A percentile compares a stretch with the other conserved stretches of the same genome.
Conservation (phyloP, 345 rosid genomes). For the Reutealis trisperma region DNA sequence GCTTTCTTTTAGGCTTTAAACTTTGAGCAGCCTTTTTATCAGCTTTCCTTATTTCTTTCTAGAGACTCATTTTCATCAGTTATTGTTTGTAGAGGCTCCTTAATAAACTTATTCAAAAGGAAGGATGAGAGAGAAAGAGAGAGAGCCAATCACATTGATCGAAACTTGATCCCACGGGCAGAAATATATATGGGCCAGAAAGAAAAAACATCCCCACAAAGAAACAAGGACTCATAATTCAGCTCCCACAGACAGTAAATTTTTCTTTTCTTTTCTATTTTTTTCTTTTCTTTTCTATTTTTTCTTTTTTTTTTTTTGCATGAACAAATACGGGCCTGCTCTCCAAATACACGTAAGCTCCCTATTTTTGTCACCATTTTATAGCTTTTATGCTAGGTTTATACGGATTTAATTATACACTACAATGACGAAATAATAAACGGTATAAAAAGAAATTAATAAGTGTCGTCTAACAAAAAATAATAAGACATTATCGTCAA, state of each 20-base stretch:
- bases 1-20: conserved; percentile 23
- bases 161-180: conserved; percentile 44
- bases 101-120: conserved; percentile 35
- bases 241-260: conserved; percentile 20
- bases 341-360: conserved; percentile 28
- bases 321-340: conserved; percentile 25
- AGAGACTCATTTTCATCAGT: conserved; percentile 39
- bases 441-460: no score
- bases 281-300: not conserved
- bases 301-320: conserved; percentile 15
- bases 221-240: conserved; percentile 43
- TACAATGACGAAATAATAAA: no score
- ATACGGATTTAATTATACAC: no score
- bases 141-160: conserved; percentile 36
- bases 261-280: no score
- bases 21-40: conserved; percentile 34
- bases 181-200: conserved; percentile 41
- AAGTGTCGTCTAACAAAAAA: no score
- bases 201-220: conserved; percentile 28
- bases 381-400: not conserved
- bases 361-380: conserved; percentile 18
- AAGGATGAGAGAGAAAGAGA: conserved; percentile 10
- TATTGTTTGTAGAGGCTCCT: conserved; percentile 33
- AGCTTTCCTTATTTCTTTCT: conserved; percentile 30
- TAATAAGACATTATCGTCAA: no score